A percentile compares a stretch with the other conserved stretches of the same genome.
Conservation (phyloP, 1,139 yeast genomes). For the Pichia sp. region DNA sequence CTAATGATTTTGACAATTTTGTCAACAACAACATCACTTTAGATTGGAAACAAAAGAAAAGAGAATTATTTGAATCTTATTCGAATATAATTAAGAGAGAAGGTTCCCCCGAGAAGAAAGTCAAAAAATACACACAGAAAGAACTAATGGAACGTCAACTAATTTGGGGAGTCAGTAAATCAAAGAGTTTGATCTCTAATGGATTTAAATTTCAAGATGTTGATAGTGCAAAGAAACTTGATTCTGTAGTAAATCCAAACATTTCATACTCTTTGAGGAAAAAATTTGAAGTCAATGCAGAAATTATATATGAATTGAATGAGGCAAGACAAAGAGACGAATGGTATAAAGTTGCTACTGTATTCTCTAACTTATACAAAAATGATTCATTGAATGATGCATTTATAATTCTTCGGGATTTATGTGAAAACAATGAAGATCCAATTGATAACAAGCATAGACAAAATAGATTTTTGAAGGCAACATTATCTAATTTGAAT, state of each 20-base stretch:
- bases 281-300: conserved; percentile 69
- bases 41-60: conserved; percentile 79
- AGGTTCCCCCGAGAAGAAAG: conserved; percentile 16
- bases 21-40: conserved; percentile 65
- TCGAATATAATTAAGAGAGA: conserved; percentile 36
- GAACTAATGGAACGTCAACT: conserved; percentile 20
- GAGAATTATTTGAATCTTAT: conserved; percentile 61
- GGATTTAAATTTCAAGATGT: conserved; percentile 27
- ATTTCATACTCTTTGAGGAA: conserved; percentile 34
- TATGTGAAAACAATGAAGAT: conserved; percentile 20
- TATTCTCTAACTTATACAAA: conserved; percentile 48
- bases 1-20: conserved; percentile 75
- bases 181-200: conserved; percentile 25
- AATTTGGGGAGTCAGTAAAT: conserved; percentile 24
- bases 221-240: conserved; percentile 17
- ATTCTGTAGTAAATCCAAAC: conserved; percentile 24
- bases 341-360: conserved; percentile 44
- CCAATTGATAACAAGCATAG: conserved; percentile 7
- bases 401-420: conserved; percentile 42
- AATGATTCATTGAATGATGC: conserved; percentile 59
- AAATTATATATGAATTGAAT: conserved; percentile 61
- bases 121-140: conserved; percentile 12
- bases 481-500: conserved; percentile 16
- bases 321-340: conserved; percentile 52
- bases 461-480: conserved; percentile 7